phyloP scores from a whole-genome alignment of 228 moss, liverwort and hornwort species.

The Sphagnum magellanicum region DNA sequence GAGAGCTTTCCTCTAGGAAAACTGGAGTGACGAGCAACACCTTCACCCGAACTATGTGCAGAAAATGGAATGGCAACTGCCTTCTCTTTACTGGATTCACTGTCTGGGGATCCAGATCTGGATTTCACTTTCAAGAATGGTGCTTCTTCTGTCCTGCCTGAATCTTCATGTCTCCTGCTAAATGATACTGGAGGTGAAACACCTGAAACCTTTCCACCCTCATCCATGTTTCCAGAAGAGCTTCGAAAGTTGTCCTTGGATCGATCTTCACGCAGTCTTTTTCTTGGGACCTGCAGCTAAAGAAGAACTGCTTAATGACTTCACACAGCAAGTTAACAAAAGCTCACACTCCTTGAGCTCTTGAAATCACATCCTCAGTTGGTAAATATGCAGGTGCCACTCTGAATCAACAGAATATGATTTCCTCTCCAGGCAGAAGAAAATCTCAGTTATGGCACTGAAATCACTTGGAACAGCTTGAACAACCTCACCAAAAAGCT shows the following conservation, averaged over 20 bases:
- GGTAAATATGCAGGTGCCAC: background rate
- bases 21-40: slow-evolving; percentile 16
- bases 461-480: background rate
- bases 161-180: slow-evolving; percentile 7
- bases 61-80: background rate
- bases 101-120: slow-evolving; percentile 9
- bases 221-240: slow-evolving; percentile 11
- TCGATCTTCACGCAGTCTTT: slow-evolving; percentile 38
- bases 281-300: slow-evolving; percentile 24
- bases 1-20: slow-evolving; percentile 30
- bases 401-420: background rate
- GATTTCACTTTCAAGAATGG: slow-evolving; percentile 9
- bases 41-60: slow-evolving; percentile 8
- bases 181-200: background rate
- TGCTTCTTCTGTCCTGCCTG: slow-evolving; percentile 22
- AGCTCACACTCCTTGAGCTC: background rate
- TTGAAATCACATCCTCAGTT: background rate
- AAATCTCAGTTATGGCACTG: background rate
- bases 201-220: slow-evolving; percentile 13
- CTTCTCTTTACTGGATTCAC: slow-evolving; percentile 19
- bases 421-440: background rate
- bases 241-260: slow-evolving; percentile 12
- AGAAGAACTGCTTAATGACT: background rate
- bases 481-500: background rate
- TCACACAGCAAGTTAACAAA: background rate